Evolutionary conservation across 2,329 filamentous ascomycete species (phyloP).

Genomic region (Thyridium curvatum): DNA sequence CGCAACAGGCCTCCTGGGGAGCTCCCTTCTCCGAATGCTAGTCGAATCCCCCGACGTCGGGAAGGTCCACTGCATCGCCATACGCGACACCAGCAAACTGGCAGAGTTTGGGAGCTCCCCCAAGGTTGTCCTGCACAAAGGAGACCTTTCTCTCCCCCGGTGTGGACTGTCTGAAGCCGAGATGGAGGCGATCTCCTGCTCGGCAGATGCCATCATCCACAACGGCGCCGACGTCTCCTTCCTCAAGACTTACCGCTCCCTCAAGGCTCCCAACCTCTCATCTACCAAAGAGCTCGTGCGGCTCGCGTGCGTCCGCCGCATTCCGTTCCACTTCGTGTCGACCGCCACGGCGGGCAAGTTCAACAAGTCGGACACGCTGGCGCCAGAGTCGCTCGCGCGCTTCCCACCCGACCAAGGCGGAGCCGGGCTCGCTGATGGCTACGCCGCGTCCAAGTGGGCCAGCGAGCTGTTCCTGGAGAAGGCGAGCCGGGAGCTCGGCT

Average conservation of each 20-base stretch:
- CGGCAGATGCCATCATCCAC: slow-evolving; percentile 32
- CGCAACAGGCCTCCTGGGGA: slow-evolving; percentile 32
- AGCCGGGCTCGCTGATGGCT: slow-evolving; percentile 16
- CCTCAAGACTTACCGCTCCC: slow-evolving; percentile 20
- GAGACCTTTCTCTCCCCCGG: slow-evolving; percentile 17
- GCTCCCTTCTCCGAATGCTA: slow-evolving; percentile 29
- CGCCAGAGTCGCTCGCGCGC: neutral
- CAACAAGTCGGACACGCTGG: neutral
- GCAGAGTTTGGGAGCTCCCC: neutral
- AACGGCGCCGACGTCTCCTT: slow-evolving; percentile 28
- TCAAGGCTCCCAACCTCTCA: slow-evolving; percentile 19
- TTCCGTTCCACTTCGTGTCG: slow-evolving; percentile 32
- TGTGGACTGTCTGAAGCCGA: slow-evolving; percentile 14
- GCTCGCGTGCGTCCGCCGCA: slow-evolving; percentile 10
- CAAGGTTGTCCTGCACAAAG: slow-evolving; percentile 11
- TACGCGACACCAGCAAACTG: slow-evolving; percentile 12
- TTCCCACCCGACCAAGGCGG: slow-evolving; percentile 3
- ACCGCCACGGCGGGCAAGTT: slow-evolving; percentile 10
- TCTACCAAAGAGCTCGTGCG: slow-evolving; percentile 20
- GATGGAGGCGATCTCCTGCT: slow-evolving; percentile 1
- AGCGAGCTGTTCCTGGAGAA: slow-evolving; percentile 23
- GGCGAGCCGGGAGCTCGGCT: slow-evolving; percentile 2
- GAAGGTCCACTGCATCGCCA: slow-evolving; percentile 35
- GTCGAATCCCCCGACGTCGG: slow-evolving; percentile 19
- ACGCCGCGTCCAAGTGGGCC: slow-evolving; percentile 24